These are phyloP conservation scores for Canavalia gladiata DNA, from an alignment of 306 rosid genomes.

Conservation along the genomic window DNA sequence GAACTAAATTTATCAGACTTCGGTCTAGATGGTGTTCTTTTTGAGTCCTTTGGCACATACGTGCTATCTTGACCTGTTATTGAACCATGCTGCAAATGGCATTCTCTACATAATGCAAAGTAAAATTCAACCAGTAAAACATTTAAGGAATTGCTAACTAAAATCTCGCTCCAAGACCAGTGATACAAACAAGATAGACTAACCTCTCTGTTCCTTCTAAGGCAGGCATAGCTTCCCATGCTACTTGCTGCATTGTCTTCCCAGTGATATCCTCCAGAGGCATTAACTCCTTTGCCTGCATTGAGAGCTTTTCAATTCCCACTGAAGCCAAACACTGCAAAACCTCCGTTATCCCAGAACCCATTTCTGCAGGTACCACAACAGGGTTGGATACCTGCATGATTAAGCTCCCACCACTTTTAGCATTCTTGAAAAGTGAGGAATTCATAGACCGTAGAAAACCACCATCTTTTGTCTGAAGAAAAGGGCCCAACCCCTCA, in stretches of 20 bases:
- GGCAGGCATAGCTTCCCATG: constrained; percentile 85
- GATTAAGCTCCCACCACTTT: constrained; percentile 83
- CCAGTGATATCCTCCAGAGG: constrained; percentile 97
- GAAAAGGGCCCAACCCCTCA: constrained; percentile 87
- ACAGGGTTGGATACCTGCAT: constrained; percentile 99
- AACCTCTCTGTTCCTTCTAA: constrained; percentile 84
- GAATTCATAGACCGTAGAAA: constrained; percentile 89
- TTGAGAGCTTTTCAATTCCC: constrained; percentile 97
- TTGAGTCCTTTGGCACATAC: constrained; percentile 47
- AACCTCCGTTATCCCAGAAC: constrained; percentile 85
- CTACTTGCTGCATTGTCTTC: constrained; percentile 92
- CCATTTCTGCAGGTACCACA: constrained; percentile 99
- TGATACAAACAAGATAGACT: constrained; percentile 47
- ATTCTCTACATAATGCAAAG: constrained; percentile 67
- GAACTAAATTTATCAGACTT: constrained; percentile 57
- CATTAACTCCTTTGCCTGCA: constrained; percentile 97
- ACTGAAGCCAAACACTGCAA: constrained; percentile 89
- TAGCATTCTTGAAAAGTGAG: constrained; percentile 69
- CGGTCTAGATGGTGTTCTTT: constrained; percentile 56
- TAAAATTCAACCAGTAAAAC: constrained; percentile 44
- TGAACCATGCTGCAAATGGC: constrained; percentile 59
- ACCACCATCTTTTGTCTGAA: constrained; percentile 91
- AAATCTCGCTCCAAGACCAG: constrained; percentile 10
- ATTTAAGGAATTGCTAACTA: constrained; percentile 2
- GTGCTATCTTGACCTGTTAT: constrained; percentile 52